Conservation (phyloP, 768 basidiomycete species). For the Suillus alpinus region DNA sequence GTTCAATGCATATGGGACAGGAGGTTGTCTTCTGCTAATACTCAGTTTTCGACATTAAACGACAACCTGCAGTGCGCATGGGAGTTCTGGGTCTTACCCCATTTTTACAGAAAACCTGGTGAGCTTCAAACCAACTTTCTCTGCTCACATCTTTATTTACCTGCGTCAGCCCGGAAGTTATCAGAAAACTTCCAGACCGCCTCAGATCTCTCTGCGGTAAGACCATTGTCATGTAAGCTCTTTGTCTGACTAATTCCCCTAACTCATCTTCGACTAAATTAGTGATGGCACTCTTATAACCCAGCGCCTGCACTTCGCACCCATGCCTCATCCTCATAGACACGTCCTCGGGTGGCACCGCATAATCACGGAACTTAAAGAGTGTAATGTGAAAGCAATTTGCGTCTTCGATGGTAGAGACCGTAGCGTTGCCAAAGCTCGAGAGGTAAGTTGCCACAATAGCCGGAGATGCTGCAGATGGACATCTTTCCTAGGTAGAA, state of each 20-base stretch:
- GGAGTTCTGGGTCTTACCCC: constrained; percentile 70
- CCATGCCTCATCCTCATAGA: constrained; percentile 56
- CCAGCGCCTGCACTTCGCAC: constrained; percentile 75
- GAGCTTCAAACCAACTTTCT: constrained; percentile 11
- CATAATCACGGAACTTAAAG: constrained; percentile 59
- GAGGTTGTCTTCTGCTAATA: not conserved
- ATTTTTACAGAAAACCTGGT: constrained; percentile 70
- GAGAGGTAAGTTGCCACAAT: constrained; percentile 51
- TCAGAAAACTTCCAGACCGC: constrained; percentile 62
- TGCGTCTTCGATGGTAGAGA: constrained; percentile 81
- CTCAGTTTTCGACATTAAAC: not conserved
- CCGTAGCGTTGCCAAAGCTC: constrained; percentile 63
- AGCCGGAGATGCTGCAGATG: not conserved
- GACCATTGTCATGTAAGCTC: constrained; percentile 68
- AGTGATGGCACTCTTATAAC: constrained; percentile 88
- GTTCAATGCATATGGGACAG: not conserved
- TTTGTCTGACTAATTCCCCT: not conserved
- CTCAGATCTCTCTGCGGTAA: constrained; percentile 60
- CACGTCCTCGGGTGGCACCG: constrained; percentile 82
- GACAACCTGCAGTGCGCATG: constrained; percentile 37
- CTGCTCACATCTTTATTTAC: not conserved
- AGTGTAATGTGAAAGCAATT: constrained; percentile 54
- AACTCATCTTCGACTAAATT: constrained; percentile 10
- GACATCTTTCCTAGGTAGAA: constrained; percentile 40
- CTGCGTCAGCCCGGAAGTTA: constrained; percentile 55